Conservation (phyloP, 176 grass and related monocot genomes). For the Puccinellia tenuiflora region DNA sequence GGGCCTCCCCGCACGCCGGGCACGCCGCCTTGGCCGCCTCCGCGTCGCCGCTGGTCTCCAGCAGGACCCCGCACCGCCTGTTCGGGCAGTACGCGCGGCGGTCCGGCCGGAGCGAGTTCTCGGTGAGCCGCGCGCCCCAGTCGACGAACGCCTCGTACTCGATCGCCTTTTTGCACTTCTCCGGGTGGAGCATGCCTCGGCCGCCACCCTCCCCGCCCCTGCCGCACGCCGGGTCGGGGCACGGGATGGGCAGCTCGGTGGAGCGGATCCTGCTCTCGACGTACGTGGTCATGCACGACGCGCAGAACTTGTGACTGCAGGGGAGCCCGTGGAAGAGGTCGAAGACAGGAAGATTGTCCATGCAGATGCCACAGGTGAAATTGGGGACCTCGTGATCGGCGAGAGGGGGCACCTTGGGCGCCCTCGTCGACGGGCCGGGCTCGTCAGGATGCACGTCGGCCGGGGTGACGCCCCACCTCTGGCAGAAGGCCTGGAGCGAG, state of each 20-base stretch:
- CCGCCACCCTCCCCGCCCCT: neutral
- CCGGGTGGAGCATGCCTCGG: slow-evolving; percentile 8
- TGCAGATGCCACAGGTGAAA: slow-evolving; percentile 50
- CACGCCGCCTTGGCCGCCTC: slow-evolving; percentile 12
- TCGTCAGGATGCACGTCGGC: neutral
- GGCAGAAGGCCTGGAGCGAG: neutral
- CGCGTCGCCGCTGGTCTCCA: neutral
- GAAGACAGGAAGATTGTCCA: slow-evolving; percentile 5
- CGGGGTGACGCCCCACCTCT: neutral
- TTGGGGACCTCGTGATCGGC: neutral
- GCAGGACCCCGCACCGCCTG: slow-evolving; percentile 21
- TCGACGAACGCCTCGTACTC: slow-evolving; percentile 29
- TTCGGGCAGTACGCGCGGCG: slow-evolving; percentile 34
- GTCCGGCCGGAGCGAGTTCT: slow-evolving; percentile 1
- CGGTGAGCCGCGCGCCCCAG: slow-evolving; percentile 32
- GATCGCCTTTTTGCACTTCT: slow-evolving; percentile 37
- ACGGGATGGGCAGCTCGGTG: slow-evolving; percentile 19
- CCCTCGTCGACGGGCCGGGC: slow-evolving; percentile 1
- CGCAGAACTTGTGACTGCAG: slow-evolving; percentile 50
- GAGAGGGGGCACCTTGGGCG: neutral
- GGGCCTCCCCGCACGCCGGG: slow-evolving; percentile 10
- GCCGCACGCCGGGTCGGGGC: slow-evolving; percentile 34
- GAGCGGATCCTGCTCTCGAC: slow-evolving; percentile 22
- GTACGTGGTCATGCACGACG: slow-evolving; percentile 31
- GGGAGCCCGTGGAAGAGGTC: slow-evolving; percentile 23